Percentiles rank a stretch among this genome's conserved stretches.
These are phyloP conservation scores for Tulasnella sp. DNA, from an alignment of 768 basidiomycete genomes.

Conservation along the genomic window DNA sequence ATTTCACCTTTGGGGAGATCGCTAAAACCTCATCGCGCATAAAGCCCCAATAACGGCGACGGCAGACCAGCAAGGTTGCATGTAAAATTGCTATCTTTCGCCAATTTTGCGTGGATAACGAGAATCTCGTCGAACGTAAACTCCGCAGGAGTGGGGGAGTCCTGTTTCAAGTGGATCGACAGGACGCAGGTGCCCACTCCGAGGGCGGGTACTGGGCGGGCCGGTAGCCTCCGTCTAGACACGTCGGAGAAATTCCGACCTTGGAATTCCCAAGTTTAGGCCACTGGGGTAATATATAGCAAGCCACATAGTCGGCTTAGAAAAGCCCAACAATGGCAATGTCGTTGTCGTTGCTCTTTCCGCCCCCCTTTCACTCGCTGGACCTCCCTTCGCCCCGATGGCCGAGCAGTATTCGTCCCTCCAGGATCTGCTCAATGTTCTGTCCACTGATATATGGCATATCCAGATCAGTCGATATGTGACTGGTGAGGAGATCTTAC, in stretches of 20 bases:
- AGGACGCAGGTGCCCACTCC: background rate
- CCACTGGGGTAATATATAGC: background rate
- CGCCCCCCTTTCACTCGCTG: background rate
- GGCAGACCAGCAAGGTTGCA: too few species aligned
- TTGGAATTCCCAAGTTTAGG: background rate
- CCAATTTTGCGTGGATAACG: too few species aligned
- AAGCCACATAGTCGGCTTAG: background rate
- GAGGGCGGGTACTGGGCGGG: background rate
- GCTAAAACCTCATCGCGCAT: too few species aligned
- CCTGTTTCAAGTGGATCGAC: background rate
- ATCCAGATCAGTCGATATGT: constrained; percentile 8
- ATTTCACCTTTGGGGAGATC: too few species aligned
- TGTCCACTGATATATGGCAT: background rate
- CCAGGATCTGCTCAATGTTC: background rate
- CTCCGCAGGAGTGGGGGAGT: too few species aligned
- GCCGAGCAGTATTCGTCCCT: background rate
- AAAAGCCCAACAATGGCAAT: background rate
- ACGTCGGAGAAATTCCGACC: background rate
- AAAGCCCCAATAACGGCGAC: too few species aligned
- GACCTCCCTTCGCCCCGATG: background rate
- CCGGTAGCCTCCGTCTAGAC: background rate
- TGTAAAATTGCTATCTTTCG: too few species aligned
- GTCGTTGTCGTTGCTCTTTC: background rate
- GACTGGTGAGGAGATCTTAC: background rate
- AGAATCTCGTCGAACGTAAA: too few species aligned